phyloP scores from a whole-genome alignment of 352 stramenopile species.

The Pythium graminicola region DNA sequence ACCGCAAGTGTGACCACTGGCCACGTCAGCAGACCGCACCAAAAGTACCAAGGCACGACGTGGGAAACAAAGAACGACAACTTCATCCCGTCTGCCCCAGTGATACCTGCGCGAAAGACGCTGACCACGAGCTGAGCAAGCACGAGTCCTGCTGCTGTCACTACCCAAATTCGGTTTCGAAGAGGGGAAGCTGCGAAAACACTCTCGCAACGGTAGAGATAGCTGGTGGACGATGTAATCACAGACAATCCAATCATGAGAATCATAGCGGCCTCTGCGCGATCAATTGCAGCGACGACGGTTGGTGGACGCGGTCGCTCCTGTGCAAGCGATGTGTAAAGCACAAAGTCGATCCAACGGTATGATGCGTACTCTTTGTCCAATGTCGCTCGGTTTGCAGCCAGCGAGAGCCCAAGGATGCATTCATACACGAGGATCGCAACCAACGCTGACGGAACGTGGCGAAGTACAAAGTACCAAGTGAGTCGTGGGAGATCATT shows the following conservation, averaged over 20 bases:
- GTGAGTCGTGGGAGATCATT: conserved; percentile 44
- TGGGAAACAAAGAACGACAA: conserved; percentile 41
- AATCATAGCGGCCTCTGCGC: conserved; percentile 69
- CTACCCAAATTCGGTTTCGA: conserved; percentile 65
- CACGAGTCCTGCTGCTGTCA: conserved; percentile 31
- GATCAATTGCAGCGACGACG: conserved; percentile 55
- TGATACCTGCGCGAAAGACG: conserved; percentile 34
- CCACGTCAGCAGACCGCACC: conserved; percentile 46
- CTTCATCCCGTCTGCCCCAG: conserved; percentile 41
- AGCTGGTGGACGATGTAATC: conserved; percentile 62
- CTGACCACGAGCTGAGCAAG: conserved; percentile 45
- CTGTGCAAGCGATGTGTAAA: conserved; percentile 40
- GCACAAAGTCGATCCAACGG: conserved; percentile 58
- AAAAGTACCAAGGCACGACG: conserved; percentile 57
- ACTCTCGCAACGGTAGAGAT: conserved; percentile 74
- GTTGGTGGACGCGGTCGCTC: conserved; percentile 38
- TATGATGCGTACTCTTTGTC: conserved; percentile 26
- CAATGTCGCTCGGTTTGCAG: conserved; percentile 25
- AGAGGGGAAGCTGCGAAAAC: conserved; percentile 57
- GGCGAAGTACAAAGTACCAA: conserved; percentile 63
- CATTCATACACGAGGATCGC: conserved; percentile 64
- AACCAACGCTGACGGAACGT: conserved; percentile 55
- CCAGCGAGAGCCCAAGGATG: conserved; percentile 60
- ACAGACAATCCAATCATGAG: conserved; percentile 60
- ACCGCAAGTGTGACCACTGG: conserved; percentile 48